Evolutionary conservation across 345 rosid species (phyloP).

Genomic region (Hypericum perforatum): DNA sequence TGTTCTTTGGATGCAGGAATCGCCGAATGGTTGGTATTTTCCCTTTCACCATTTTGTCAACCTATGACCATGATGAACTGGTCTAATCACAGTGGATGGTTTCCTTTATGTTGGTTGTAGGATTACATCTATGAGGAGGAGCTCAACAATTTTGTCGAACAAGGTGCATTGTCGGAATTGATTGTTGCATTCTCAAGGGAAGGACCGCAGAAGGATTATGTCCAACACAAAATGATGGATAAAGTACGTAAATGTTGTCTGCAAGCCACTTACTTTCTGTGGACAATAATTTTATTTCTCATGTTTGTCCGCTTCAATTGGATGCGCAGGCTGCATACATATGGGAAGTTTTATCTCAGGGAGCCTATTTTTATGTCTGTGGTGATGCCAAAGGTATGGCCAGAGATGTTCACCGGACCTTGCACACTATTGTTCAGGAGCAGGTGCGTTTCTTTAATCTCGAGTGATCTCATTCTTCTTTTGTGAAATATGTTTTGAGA

Average conservation of each 20-base stretch:
- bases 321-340: constrained; percentile 20
- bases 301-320: not conserved
- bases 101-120: constrained; percentile 3
- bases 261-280: constrained; percentile 1
- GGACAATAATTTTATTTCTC: not conserved
- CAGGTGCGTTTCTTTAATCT: constrained; percentile 9
- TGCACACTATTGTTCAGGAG: constrained; percentile 25
- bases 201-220: constrained; percentile 24
- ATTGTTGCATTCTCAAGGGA: constrained; percentile 27
- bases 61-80: not conserved
- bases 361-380: constrained; percentile 24
- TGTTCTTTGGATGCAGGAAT: constrained; percentile 27
- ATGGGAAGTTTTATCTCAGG: constrained; percentile 19
- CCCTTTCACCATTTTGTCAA: not conserved
- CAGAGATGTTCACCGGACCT: constrained; percentile 24
- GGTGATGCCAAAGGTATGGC: constrained; percentile 33
- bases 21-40: constrained; percentile 16
- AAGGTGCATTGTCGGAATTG: constrained; percentile 21
- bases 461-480: too few relatives aligned
- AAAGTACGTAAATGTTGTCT: constrained; percentile 7
- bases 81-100: not conserved
- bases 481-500: too few relatives aligned
- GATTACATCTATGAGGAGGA: constrained; percentile 29
- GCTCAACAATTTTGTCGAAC: constrained; percentile 18
- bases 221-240: constrained; percentile 23